Base-by-base conservation (phyloP, 331 rosid species). In the Malus hybrid region DNA sequence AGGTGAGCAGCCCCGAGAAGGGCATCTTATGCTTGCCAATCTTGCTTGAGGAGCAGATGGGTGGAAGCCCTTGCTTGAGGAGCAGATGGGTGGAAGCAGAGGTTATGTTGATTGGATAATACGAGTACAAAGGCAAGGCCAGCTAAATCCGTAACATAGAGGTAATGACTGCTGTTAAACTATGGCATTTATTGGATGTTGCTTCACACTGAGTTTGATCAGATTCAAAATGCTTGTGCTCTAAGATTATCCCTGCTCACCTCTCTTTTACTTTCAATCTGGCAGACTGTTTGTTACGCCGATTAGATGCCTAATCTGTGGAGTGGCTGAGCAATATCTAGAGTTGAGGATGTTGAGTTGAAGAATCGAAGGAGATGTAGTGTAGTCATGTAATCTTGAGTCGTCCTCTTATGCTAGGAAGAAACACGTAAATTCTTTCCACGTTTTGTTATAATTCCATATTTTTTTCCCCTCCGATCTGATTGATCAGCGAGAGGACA, bases 1-100 rank as follows among this genome's bases (percentile, higher is more conserved):
- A 89, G 97, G 99, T 10, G 97, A 94, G 82, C 97, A 94, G 44
- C 97, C 97, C 68, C 88, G 85, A 77, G 99, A 94, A 86, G 97
- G 99, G 62, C 83, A 84, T 85, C 96, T 94, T 64, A 78, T 92
- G 3, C 96, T 94, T 70, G 74, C 92, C 67, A 88, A 92, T 83
- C 97, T 94, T 78, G 89, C 90, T 36, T 74, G 99, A 90, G 92
- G 97, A 92, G 73, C 97, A 88, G 80, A 86, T 90, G 84, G 92
- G 96, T 24, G 90, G 96, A 74, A 73, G 85, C 55, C 86, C 97
- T 94, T 78, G 89, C 90, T 36, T 74, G 99, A 90, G 92, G 97
- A 92, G 73, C 97, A 88, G 80, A 86, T 90, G 84, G 92, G 96
- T 24, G 90, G 96, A 74, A 73, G 85, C 55, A 87, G 80, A 75